phyloP scores from a whole-genome alignment of 345 rosid genomes.

The Geranium brycei region DNA sequence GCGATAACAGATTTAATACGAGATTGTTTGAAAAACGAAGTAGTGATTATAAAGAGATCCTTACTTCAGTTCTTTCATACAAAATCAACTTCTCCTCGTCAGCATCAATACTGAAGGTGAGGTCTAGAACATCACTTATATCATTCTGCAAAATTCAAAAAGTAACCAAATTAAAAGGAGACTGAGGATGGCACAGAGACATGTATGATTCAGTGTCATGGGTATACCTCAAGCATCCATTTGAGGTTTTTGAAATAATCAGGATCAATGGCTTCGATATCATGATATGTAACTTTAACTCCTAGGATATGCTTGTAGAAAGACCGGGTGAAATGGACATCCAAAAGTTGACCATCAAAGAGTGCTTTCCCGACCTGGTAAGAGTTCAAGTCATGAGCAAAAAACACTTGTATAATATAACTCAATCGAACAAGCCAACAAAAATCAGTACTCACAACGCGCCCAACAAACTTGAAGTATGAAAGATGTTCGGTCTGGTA shows the following conservation, averaged over 20 bases:
- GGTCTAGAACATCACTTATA: constrained; percentile 63
- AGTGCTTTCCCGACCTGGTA: constrained; percentile 92
- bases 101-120: constrained; percentile 92
- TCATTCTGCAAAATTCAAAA: constrained; percentile 52
- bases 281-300: constrained; percentile 80
- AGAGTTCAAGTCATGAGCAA: constrained; percentile 8
- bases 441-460: constrained; percentile 58
- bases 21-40: background rate
- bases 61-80: constrained; percentile 67
- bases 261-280: constrained; percentile 97
- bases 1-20: constrained; percentile 4
- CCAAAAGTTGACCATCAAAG: constrained; percentile 87
- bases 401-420: background rate
- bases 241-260: constrained; percentile 72
- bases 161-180: constrained; percentile 6
- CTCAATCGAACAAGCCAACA: constrained; percentile 4
- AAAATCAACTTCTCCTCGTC: constrained; percentile 90
- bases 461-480: constrained; percentile 92
- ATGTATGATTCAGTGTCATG: too few species aligned
- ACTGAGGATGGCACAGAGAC: background rate
- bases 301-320: constrained; percentile 95
- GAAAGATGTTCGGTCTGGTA: constrained; percentile 97
- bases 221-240: constrained; percentile 93
- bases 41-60: constrained; percentile 1
- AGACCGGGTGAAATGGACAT: constrained; percentile 94